Evolutionary conservation across 2,329 filamentous ascomycete species (phyloP), one percentile per base, ranked within the genome.

Genomic region (Phaeosphaeria sp.): DNA sequence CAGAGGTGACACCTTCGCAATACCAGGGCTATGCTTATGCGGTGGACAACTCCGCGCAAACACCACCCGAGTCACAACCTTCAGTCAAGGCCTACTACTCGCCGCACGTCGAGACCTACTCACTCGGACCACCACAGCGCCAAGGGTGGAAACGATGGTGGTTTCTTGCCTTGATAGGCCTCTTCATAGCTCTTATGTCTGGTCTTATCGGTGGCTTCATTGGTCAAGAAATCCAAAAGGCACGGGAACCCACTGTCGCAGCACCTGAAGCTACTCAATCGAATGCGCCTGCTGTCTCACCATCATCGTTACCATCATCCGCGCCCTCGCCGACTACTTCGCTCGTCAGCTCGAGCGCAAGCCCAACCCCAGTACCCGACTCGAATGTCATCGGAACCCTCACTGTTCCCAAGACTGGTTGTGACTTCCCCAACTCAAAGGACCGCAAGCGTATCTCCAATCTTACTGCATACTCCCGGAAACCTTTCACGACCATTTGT

Each of bases 131-230:
- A 27, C n/a, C 2, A 43, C 24, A 9, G 11, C 20, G 24, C 0
- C 25, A 17, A 25, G 22, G 8, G 0, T 53, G 45, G 55, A 49
- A 36, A 15, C 49, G 49, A 9, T 53, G 49, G 49, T 51, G 43
- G n/a, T 6, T 53, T 2, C 45, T 57, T n/a, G 22, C 51, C 3
- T 20, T 53, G 20, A 43, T 53, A 11, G 59, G 59, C 15, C 17
- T 61, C 15, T 2, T 56, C 6, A 25, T 58, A 18, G 48, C 48
- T 8, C 17, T 54, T 17, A 50, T 58, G 1, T 55, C 59, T 39
- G 59, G 59, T 7, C 20, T 61, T 17, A 43, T 49, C 11, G 59
- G 59, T 43, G 55, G 59, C 6, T 58, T 61, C 45, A 58, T 61
- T 24, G 59, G 59, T 18, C 52, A 56, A 21, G 30, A 50, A 18